Conservation (phyloP, 1,284 basidiomycete species). For the Ceratorhiza oryzae-sativae region DNA sequence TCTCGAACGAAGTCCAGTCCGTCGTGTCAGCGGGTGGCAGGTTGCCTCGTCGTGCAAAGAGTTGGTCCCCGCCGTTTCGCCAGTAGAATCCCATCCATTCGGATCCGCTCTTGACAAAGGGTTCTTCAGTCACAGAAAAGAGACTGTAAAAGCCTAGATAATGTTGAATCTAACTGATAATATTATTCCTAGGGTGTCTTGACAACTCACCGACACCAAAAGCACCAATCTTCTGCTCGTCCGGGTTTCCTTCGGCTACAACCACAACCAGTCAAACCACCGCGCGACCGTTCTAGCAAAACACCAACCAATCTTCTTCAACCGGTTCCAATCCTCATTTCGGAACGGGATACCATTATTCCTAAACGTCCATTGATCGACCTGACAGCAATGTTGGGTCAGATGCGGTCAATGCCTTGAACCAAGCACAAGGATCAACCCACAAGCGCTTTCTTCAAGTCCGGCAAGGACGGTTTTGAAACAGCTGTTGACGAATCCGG, state of each 20-base stretch:
- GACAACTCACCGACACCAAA: conserved; percentile 75
- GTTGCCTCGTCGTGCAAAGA: conserved; percentile 78
- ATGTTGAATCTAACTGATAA: not conserved
- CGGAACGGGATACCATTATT: conserved; percentile 87
- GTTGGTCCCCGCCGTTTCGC: conserved; percentile 87
- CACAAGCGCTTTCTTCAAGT: conserved; percentile 66
- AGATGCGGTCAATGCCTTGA: not conserved
- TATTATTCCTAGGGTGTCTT: not conserved
- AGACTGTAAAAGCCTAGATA: conserved; percentile 75
- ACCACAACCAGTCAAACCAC: conserved; percentile 13
- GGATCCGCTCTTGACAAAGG: conserved; percentile 88
- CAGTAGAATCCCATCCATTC: conserved; percentile 98
- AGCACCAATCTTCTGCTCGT: conserved; percentile 59
- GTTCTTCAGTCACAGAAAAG: conserved; percentile 89
- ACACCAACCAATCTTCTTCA: conserved; percentile 82
- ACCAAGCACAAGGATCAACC: conserved; percentile 43
- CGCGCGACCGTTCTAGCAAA: not conserved
- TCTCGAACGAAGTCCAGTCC: conserved; percentile 88
- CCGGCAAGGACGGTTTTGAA: conserved; percentile 50
- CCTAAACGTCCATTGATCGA: conserved; percentile 78
- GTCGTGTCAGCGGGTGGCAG: conserved; percentile 54
- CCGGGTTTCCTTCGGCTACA: conserved; percentile 44
- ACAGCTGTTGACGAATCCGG: not conserved
- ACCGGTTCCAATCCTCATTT: conserved; percentile 84
- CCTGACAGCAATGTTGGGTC: conserved; percentile 51